phyloP scores from a whole-genome alignment of 2,329 filamentous ascomycete genomes.

The Colletotrichum eremochloae region DNA sequence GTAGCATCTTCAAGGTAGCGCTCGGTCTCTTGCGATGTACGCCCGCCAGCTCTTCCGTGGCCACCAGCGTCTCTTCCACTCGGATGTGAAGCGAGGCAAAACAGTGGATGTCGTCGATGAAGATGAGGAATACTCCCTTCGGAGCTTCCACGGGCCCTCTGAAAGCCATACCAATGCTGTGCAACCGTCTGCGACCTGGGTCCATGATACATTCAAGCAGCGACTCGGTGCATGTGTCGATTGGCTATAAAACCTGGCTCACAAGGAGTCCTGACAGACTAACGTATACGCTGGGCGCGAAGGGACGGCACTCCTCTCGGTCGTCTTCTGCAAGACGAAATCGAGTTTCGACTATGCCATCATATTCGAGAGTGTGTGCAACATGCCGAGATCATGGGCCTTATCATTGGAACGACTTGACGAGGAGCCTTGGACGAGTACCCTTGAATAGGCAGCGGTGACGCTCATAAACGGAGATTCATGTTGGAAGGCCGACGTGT shows the following conservation, averaged over 20 bases:
- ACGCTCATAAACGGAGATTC: neutral
- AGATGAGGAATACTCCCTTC: neutral
- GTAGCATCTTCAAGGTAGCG: neutral
- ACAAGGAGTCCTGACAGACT: neutral
- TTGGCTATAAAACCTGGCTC: neutral
- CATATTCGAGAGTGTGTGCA: neutral
- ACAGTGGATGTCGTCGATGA: neutral
- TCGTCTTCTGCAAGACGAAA: no score
- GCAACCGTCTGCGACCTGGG: no score
- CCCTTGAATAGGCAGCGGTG: neutral
- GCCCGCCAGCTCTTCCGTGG: neutral
- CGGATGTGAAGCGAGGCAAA: neutral
- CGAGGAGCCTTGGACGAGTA: neutral
- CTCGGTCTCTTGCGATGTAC: neutral
- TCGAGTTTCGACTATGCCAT: neutral
- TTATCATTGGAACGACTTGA: neutral
- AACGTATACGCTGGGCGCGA: neutral
- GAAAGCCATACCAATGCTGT: neutral
- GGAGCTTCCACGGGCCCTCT: neutral
- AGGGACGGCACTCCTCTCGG: neutral
- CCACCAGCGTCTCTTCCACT: neutral
- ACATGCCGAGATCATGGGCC: neutral
- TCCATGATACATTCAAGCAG: neutral
- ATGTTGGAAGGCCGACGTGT: no score
- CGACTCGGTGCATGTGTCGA: neutral